Conservation (phyloP, 2,329 filamentous ascomycete species). For the Aspergillus sp. region DNA sequence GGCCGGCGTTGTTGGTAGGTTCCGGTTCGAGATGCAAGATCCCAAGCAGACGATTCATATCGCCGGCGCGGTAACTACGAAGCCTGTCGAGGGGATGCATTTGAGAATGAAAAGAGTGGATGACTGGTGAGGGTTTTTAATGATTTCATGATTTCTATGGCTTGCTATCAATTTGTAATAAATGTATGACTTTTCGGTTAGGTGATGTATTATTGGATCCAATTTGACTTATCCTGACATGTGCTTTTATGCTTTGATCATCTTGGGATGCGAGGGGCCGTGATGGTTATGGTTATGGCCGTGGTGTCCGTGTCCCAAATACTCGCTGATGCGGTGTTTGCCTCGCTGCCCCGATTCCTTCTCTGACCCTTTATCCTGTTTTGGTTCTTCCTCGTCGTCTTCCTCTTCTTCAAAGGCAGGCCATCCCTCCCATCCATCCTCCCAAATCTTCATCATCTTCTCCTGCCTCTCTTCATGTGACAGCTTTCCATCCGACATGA, state of each 20-base stretch:
- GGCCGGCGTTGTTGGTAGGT: conserved; percentile 38
- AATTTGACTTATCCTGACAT: neutral
- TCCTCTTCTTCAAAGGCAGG: conserved; percentile 32
- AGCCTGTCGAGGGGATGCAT: conserved; percentile 41
- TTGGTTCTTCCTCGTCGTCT: conserved; percentile 24
- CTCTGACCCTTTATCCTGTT: conserved; percentile 15
- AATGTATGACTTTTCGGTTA: neutral
- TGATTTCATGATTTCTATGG: neutral
- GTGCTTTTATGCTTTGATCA: neutral
- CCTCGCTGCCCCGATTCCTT: neutral
- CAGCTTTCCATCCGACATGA: conserved; percentile 46
- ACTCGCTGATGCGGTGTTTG: conserved; percentile 33
- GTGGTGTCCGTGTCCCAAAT: conserved; percentile 22
- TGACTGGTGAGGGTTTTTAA: conserved; percentile 25
- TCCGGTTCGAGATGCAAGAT: conserved; percentile 37
- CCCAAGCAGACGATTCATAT: conserved; percentile 37
- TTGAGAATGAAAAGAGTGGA: conserved; percentile 33
- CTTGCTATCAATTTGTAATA: conserved; percentile 1
- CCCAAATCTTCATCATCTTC: conserved; percentile 52
- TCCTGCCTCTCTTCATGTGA: conserved; percentile 45
- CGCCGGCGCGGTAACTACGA: conserved; percentile 38
- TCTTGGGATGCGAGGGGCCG: neutral
- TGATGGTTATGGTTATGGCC: conserved; percentile 16
- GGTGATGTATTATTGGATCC: neutral
- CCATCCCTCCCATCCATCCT: conserved; percentile 62